Base-by-base conservation (phyloP, 495 filamentous ascomycete species). In the Aspergillus indologenus region DNA sequence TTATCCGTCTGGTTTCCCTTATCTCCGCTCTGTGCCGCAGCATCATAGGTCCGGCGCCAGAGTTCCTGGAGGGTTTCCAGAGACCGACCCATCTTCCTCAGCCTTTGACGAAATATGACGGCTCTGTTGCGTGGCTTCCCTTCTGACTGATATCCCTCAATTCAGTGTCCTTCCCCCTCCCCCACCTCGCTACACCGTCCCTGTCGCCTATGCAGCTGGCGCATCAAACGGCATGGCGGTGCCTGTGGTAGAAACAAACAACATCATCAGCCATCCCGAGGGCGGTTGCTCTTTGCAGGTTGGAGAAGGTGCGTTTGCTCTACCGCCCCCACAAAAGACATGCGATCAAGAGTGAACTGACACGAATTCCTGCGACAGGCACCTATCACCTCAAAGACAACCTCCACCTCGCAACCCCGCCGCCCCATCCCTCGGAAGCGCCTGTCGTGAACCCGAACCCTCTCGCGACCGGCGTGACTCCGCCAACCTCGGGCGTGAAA, bases 361-460 rank as follows among this genome's bases (percentile, higher is more conserved):
- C 26, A 42, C 46, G 34, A 21, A 46, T 8, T 12, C 14, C 45
- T 18, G 5, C 21, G 53, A 61, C 64, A 95, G 91, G 93, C 63
- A 91, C 90, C 49, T 98, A 98, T 66, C 80, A 86, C 44, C 83
- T 98, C 19, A 85, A 87, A 71, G 93, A 98, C 71, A 89, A 95
- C 68, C 79, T 98, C 31, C 89, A 90, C 57, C 87, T 98, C 29
- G 93, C 94, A 46, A 97, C 92, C 56, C 93, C 94, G 54, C 94
- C 91, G 56, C 91, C 95, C 5, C 93, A 98, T 71, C 93, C 93
- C 23, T 92, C 91, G 54, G 95, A 98, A 78, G 86, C 90, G 34
- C 92, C 90, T 6, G 74, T 90, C 21, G 72, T 85, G 61, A 96
- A 91, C 69, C 85, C 88, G 12, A 98, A 98, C 66, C 93, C 93